Base-by-base conservation (phyloP, 305 asterid species). In the Striga hermonthica region DNA sequence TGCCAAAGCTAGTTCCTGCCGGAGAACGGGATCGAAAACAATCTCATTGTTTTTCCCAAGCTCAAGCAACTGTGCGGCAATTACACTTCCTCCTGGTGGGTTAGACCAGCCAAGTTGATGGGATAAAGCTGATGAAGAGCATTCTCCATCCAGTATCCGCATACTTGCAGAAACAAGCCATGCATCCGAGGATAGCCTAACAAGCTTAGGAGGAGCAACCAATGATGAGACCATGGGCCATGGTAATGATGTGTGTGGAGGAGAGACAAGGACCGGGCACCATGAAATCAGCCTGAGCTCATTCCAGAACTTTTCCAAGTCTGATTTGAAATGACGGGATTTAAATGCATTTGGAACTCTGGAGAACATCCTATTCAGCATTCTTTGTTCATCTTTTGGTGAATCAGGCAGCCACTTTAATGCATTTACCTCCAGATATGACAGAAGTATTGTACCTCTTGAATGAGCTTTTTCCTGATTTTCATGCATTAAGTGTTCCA, bases 121-220 rank as follows among this genome's bases (percentile, higher is more conserved):
- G 70, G 98, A 86, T 76, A 92, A 84, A 59, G 84, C 81, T 62
- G 98, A 84, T 69, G 94, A 90, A 68, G 97, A 92, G 78, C 95
- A 92, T 70, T 92, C 96, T 74, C 91, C 91, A 73, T 92, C 98
- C 76, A 92, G 80, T 78, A 92, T 90, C 63, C 98, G 84, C 98
- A 92, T 87, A 78, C 97, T 92, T 54, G 97, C 98, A 49, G 97
- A 92, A 68, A 86, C 98, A 72, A 92, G 96, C 98, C 98, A 92
- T 80, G 86, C 36, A 67, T 92, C 98, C 5, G 82, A 71, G 79
- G 79, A 80, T 58, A 70, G 86, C 74, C 96, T 79, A 69, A 92
- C 98, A 56, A 92, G 90, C 83, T 84, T 92, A 57, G 98, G 98
- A 70, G 98, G 96, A 66, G 98, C 97, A 67, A 90, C 95, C 87